A percentile compares a stretch with the other conserved stretches of the same genome.
phyloP scores from a whole-genome alignment of 2,329 filamentous ascomycete species.

The Fusarium sp. region DNA sequence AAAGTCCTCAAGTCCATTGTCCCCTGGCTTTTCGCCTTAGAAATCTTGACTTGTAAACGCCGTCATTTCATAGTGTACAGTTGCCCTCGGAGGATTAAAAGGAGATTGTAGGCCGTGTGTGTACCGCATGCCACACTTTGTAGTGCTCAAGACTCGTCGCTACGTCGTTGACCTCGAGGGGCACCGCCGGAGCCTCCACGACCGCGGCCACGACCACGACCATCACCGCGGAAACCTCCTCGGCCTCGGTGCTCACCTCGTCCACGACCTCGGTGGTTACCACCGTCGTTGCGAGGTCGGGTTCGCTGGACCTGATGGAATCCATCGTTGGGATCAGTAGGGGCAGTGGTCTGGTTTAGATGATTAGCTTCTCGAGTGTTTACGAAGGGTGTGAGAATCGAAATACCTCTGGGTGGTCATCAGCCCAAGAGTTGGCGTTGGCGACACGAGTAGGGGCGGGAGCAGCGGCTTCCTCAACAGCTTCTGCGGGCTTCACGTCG shows the following conservation, averaged over 20 bases:
- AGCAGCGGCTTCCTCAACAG: conserved; percentile 75
- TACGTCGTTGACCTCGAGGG: conserved; percentile 53
- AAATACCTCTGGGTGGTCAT: conserved; percentile 75
- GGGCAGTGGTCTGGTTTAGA: conserved; percentile 49
- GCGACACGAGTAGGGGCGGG: conserved; percentile 65
- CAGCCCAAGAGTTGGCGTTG: conserved; percentile 80
- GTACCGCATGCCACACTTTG: conserved; percentile 43
- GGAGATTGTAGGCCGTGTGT: conserved; percentile 47
- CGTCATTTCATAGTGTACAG: conserved; percentile 57
- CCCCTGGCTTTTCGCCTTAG: conserved; percentile 44
- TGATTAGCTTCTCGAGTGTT: conserved; percentile 17
- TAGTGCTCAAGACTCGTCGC: conserved; percentile 54
- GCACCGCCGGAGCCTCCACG: conserved; percentile 52
- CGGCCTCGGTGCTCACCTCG: conserved; percentile 65
- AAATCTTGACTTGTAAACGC: conserved; percentile 52
- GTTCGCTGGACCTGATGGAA: conserved; percentile 79
- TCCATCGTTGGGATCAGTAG: conserved; percentile 67
- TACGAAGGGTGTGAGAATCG: neutral
- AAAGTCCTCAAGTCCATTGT: conserved; percentile 43
- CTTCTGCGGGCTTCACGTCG: conserved; percentile 74
- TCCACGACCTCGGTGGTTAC: conserved; percentile 57
- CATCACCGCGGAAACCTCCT: conserved; percentile 62
- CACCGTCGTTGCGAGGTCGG: conserved; percentile 65
- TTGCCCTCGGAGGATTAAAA: conserved; percentile 49
- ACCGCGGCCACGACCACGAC: conserved; percentile 58